phyloP scores from a whole-genome alignment of 2,329 filamentous ascomycete species.

The Pezicula carpinea region DNA sequence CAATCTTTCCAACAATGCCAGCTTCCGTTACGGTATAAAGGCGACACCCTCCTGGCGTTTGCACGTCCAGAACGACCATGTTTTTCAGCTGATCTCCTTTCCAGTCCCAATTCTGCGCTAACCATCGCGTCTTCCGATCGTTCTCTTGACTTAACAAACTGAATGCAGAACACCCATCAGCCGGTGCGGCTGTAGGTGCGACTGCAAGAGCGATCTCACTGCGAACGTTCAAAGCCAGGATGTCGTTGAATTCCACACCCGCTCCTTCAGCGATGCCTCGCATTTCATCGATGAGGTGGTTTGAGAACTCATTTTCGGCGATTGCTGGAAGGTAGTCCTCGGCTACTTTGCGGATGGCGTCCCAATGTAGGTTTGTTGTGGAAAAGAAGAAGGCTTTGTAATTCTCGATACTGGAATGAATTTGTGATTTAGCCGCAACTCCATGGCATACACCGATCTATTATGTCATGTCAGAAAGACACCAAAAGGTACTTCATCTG shows the following conservation, averaged over 20 bases:
- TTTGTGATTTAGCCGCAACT: background rate
- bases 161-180: conserved; percentile 42
- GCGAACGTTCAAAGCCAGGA: conserved; percentile 43
- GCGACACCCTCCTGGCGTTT: background rate
- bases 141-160: conserved; percentile 10
- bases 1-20: conserved; percentile 37
- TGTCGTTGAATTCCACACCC: conserved; percentile 30
- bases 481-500: background rate
- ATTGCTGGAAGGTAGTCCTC: background rate
- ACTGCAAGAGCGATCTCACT: conserved; percentile 42
- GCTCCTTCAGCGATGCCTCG: conserved; percentile 36
- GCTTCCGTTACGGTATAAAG: conserved; percentile 7
- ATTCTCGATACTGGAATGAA: background rate
- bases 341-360: background rate
- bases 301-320: background rate
- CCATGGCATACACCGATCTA: background rate
- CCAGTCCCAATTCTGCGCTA: conserved; percentile 15
- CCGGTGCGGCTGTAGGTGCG: conserved; percentile 29
- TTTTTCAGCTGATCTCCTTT: conserved; percentile 2
- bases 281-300: conserved; percentile 25
- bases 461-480: background rate
- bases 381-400: background rate
- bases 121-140: background rate
- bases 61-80: conserved; percentile 6
- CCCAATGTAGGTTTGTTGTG: background rate